Conservation (phyloP, 2,329 filamentous ascomycete species). For the Orbilia brochopaga region DNA sequence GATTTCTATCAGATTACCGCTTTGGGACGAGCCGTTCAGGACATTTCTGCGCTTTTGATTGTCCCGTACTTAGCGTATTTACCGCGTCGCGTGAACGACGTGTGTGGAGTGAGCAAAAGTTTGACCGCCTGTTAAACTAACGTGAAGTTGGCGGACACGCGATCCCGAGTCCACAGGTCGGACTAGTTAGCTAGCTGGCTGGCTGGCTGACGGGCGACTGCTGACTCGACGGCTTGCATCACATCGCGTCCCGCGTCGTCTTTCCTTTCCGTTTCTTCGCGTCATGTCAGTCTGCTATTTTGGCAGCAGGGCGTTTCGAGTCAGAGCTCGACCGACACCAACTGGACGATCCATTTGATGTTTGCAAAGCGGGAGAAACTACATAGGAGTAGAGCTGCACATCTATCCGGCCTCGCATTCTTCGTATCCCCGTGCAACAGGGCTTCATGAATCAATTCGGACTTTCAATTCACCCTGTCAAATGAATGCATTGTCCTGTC, state of each 20-base stretch:
- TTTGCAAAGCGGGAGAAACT: slow-evolving; percentile 14
- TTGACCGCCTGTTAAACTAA: no score
- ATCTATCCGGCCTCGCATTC: slow-evolving; percentile 15
- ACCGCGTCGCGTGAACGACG: slow-evolving; percentile 37
- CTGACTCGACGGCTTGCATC: slow-evolving; percentile 11
- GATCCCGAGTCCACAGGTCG: slow-evolving; percentile 24
- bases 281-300: slow-evolving; percentile 49
- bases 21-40: slow-evolving; percentile 4
- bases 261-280: not conserved
- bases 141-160: slow-evolving; percentile 23
- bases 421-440: slow-evolving; percentile 28
- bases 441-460: not conserved
- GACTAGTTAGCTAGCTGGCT: slow-evolving; percentile 4
- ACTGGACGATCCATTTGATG: slow-evolving; percentile 21
- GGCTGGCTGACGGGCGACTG: slow-evolving; percentile 17
- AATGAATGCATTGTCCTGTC: slow-evolving; percentile 3
- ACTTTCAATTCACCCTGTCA: slow-evolving; percentile 1
- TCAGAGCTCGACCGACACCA: slow-evolving; percentile 44
- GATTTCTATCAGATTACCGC: slow-evolving; percentile 20
- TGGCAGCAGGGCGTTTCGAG: slow-evolving; percentile 20
- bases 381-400: no score
- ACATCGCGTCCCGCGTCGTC: slow-evolving; percentile 24
- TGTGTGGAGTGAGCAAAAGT: no score
- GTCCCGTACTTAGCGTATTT: slow-evolving; percentile 7
- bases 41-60: slow-evolving; percentile 1